A percentile compares a stretch with the other conserved stretches of the same genome.
Evolutionary conservation across 345 rosid genomes (phyloP).

Genomic region (Bruguiera sexangula): DNA sequence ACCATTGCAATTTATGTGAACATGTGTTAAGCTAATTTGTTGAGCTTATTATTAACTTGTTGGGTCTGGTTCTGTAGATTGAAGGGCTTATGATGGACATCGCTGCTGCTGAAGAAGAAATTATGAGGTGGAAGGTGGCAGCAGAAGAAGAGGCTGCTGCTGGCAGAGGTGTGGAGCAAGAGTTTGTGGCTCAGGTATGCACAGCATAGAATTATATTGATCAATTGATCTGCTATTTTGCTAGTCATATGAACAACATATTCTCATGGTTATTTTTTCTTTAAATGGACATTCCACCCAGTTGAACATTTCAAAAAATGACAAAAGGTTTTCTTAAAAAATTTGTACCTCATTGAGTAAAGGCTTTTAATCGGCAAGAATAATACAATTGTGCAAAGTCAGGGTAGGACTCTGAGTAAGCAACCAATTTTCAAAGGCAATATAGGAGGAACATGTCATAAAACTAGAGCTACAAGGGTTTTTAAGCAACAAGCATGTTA

Average conservation of each 20-base stretch:
- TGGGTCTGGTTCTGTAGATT: conserved; percentile 45
- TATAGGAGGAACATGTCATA: neutral
- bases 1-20: neutral
- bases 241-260: neutral
- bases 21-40: neutral
- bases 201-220: neutral
- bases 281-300: neutral
- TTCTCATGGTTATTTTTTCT: neutral
- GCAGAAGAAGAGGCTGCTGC: conserved; percentile 99
- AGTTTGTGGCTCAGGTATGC: conserved; percentile 65
- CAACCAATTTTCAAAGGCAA: neutral
- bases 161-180: conserved; percentile 89
- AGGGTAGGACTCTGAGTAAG: no score
- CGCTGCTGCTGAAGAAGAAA: conserved; percentile 98
- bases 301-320: neutral
- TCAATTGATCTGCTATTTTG: neutral
- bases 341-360: neutral
- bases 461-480: neutral
- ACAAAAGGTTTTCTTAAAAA: neutral
- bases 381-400: neutral
- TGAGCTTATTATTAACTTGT: conserved; percentile 1
- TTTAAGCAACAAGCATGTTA: neutral
- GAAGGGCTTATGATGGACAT: conserved; percentile 98
- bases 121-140: conserved; percentile 95
- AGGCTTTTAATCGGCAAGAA: neutral